These are phyloP conservation scores for Spinellus fusiger DNA, from an alignment of 192 early-diverging fungal genomes.

Conservation along the genomic window DNA sequence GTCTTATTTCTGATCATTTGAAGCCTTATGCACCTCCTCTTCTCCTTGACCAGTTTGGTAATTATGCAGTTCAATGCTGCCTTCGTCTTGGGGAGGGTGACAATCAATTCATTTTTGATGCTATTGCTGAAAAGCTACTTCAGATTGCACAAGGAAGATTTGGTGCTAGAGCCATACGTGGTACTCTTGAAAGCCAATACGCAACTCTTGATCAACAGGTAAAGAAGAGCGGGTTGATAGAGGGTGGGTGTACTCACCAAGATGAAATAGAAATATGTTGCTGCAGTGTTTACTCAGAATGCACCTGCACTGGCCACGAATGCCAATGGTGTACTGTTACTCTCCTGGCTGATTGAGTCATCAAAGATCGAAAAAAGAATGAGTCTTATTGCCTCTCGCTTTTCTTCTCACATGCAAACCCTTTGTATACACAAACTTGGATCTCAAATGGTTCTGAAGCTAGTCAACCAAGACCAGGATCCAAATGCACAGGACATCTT, in stretches of 20 bases:
- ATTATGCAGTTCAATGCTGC: constrained; percentile 97
- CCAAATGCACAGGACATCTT: constrained; percentile 78
- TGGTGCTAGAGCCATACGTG: constrained; percentile 87
- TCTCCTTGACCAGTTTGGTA: constrained; percentile 95
- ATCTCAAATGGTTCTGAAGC: constrained; percentile 69
- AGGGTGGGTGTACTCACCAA: neutral
- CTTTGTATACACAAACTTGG: constrained; percentile 87
- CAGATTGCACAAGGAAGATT: constrained; percentile 91
- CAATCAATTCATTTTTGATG: constrained; percentile 93
- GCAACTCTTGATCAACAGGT: constrained; percentile 74
- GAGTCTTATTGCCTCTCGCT: constrained; percentile 70
- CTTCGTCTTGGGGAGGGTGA: constrained; percentile 66
- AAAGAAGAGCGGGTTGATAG: neutral
- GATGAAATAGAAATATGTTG: constrained; percentile 76
- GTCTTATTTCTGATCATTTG: constrained; percentile 51
- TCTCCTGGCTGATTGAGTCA: constrained; percentile 90
- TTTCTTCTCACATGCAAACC: constrained; percentile 66
- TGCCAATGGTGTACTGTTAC: constrained; percentile 81
- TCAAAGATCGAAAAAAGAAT: constrained; percentile 75
- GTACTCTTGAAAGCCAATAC: constrained; percentile 80
- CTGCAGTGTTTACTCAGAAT: constrained; percentile 80
- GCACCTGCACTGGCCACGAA: constrained; percentile 74
- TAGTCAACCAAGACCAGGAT: constrained; percentile 83
- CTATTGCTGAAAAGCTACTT: constrained; percentile 75
- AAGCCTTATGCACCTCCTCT: constrained; percentile 75